These are phyloP conservation scores for Sordaria brevicollis DNA, from an alignment of 495 filamentous ascomycete species.

Conservation along the genomic window DNA sequence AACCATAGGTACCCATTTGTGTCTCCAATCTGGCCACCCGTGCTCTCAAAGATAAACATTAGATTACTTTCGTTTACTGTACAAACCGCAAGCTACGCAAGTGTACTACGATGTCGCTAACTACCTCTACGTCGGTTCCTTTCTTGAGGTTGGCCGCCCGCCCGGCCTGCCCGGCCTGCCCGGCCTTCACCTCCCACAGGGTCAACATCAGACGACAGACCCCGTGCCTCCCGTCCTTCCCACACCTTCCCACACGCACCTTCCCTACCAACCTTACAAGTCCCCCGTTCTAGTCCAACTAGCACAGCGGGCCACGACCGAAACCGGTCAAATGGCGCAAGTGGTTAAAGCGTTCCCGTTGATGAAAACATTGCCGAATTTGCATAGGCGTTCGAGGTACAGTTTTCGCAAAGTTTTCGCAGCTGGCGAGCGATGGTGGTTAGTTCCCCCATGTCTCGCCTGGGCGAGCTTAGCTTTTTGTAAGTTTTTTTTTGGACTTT, in stretches of 20 bases:
- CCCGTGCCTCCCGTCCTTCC: too few species aligned
- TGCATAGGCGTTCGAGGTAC: not conserved
- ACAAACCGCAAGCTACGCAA: too few species aligned
- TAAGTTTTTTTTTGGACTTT: not conserved
- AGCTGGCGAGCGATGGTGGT: not conserved
- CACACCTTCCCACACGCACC: too few species aligned
- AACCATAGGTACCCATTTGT: not conserved
- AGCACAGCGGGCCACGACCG: not conserved
- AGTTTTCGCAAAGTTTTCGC: not conserved
- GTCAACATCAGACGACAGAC: not conserved
- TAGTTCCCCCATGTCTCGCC: not conserved
- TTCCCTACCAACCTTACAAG: too few species aligned
- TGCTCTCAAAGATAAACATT: too few species aligned
- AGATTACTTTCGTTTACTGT: too few species aligned
- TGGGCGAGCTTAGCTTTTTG: not conserved
- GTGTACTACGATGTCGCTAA: too few species aligned
- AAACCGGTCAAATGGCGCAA: not conserved
- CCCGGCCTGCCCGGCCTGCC: not conserved
- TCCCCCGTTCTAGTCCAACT: not conserved
- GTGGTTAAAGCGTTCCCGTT: not conserved
- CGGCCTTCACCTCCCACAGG: not conserved
- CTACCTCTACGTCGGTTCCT: too few species aligned
- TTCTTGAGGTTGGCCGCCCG: not conserved
- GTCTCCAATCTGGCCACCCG: not conserved
- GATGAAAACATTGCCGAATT: not conserved